Evolutionary conservation across 2,329 filamentous ascomycete species (phyloP).

Genomic region (Cladosporium sp.): DNA sequence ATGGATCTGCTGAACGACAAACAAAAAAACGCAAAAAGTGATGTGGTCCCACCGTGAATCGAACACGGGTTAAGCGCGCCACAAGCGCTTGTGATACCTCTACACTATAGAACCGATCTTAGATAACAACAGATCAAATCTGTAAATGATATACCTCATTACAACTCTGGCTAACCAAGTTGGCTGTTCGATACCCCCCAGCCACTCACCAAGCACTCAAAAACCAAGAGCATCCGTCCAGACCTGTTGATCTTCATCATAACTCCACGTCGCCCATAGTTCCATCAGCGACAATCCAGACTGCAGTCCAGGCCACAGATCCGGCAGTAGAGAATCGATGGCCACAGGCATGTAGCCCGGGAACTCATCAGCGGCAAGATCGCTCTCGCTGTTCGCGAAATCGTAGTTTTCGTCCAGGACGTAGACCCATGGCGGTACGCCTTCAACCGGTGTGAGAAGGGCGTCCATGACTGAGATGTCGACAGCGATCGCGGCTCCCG

Average conservation of each 20-base stretch:
- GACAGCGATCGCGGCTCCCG: background rate
- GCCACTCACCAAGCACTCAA: background rate
- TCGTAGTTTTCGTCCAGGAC: slow-evolving; percentile 2
- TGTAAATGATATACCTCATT: background rate
- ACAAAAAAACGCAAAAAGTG: background rate
- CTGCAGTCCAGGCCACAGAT: background rate
- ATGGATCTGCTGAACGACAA: background rate
- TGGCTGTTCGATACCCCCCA: no score
- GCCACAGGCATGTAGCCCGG: slow-evolving; percentile 10
- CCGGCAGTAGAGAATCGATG: slow-evolving; percentile 5
- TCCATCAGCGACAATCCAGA: slow-evolving; percentile 3
- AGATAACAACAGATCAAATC: background rate
- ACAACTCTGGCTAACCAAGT: no score
- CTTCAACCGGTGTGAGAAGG: background rate
- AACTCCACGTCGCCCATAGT: slow-evolving; percentile 4
- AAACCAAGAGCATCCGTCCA: background rate
- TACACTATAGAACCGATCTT: slow-evolving; percentile 9
- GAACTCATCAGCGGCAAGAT: background rate
- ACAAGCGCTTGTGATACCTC: slow-evolving; percentile 14
- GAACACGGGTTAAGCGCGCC: slow-evolving; percentile 13
- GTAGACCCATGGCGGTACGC: slow-evolving; percentile 7
- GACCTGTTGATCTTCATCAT: slow-evolving; percentile 4
- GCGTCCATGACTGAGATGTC: background rate
- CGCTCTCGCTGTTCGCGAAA: background rate
- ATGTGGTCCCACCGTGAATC: slow-evolving; percentile 7